phyloP scores from a whole-genome alignment of 148 eudicot species.

The Oxyria digyna region DNA sequence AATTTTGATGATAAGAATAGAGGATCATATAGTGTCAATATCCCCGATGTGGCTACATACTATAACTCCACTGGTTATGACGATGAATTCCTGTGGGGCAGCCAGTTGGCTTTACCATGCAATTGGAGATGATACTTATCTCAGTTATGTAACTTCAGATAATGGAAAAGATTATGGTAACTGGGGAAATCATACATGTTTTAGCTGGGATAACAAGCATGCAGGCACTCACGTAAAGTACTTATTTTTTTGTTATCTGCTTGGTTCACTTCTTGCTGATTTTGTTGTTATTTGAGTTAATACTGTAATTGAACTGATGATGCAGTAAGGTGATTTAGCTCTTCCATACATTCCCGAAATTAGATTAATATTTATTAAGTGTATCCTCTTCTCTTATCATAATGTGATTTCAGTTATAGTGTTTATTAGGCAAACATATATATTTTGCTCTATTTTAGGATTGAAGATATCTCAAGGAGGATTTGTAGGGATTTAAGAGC shows the following conservation, averaged over 20 bases:
- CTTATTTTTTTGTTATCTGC: neutral
- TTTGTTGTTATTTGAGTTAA: neutral
- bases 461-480: no score
- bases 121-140: constrained; percentile 43
- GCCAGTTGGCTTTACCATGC: constrained; percentile 96
- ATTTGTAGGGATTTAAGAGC: no score
- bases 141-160: constrained; percentile 46
- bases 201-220: constrained; percentile 91
- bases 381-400: no score
- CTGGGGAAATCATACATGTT: constrained; percentile 78
- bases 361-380: no score
- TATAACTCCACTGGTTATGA: constrained; percentile 85
- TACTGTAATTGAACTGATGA: no score
- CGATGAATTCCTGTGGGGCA: constrained; percentile 95
- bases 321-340: no score
- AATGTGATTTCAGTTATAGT: no score
- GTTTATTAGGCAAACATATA: no score
- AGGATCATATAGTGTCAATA: constrained; percentile 57
- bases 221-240: constrained; percentile 73
- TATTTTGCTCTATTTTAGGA: no score
- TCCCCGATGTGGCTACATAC: constrained; percentile 57
- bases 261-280: neutral
- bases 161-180: constrained; percentile 58
- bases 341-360: no score
- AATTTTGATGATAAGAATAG: constrained; percentile 54